Percentiles rank a stretch among this genome's conserved stretches.
These are phyloP conservation scores for Liquidambar formosana DNA, from an alignment of 164 flowering plant genomes.

Conservation along the genomic window DNA sequence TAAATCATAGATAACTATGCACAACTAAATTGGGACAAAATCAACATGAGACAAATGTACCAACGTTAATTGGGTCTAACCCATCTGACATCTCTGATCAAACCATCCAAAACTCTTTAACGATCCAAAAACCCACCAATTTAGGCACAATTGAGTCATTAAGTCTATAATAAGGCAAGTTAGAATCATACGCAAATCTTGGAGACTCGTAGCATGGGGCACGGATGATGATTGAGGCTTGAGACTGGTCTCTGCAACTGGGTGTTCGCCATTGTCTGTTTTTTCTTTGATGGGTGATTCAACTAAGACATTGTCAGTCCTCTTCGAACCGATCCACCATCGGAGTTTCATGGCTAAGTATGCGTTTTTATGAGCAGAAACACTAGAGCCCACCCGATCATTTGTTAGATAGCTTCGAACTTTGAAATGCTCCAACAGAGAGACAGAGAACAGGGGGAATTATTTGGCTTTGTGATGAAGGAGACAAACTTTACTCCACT, in stretches of 20 bases:
- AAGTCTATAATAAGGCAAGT: background rate
- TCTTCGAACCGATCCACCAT: background rate
- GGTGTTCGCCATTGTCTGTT: background rate
- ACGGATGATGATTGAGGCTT: constrained; percentile 5
- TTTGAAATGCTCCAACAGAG: constrained; percentile 3
- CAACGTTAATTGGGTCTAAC: too few species aligned
- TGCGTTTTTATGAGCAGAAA: constrained; percentile 4
- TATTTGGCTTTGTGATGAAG: constrained; percentile 7
- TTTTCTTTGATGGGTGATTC: constrained; percentile 9
- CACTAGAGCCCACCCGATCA: background rate
- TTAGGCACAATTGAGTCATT: background rate
- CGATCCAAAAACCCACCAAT: background rate
- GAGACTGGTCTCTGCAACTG: background rate
- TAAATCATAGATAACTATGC: too few species aligned
- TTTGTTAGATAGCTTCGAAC: background rate
- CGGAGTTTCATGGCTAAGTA: constrained; percentile 6
- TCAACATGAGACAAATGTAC: too few species aligned
- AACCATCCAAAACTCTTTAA: background rate
- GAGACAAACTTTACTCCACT: background rate
- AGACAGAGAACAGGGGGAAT: background rate
- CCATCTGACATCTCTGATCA: too few species aligned
- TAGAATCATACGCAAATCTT: constrained; percentile 15
- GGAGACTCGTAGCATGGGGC: constrained; percentile 2
- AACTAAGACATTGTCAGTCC: background rate
- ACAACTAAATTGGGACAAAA: too few species aligned